Conservation (phyloP, 257 asterid species). For the Ligustrum vulgare region DNA sequence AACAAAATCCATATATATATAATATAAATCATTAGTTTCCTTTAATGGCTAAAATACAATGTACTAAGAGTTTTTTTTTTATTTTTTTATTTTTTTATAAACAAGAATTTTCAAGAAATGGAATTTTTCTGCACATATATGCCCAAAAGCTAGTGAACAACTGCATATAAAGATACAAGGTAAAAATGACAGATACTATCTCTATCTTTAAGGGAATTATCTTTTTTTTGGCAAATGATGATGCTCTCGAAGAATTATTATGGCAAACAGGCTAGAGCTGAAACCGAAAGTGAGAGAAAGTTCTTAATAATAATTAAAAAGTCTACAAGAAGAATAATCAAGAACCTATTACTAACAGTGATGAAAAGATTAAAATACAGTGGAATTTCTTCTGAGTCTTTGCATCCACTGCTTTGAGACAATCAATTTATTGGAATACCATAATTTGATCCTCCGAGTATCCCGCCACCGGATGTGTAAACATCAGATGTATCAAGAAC, state of each 20-base stretch:
- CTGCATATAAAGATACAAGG: constrained; percentile 18
- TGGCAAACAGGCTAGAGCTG: constrained; percentile 26
- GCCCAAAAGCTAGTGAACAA: constrained; percentile 5
- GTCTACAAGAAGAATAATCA: constrained; percentile 16
- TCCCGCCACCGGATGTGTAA: constrained; percentile 42
- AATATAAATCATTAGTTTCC: too few relatives aligned
- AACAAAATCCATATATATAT: background rate
- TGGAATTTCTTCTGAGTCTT: constrained; percentile 7
- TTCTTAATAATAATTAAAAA: constrained; percentile 9
- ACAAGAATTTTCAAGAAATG: background rate
- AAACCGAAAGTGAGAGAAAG: constrained; percentile 17
- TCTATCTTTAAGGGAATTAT: constrained; percentile 11
- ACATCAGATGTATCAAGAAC: constrained; percentile 40
- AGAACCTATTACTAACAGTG: constrained; percentile 19
- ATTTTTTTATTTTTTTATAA: background rate
- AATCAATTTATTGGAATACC: constrained; percentile 49
- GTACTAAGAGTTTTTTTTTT: background rate
- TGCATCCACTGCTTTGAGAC: background rate
- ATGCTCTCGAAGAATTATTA: constrained; percentile 18
- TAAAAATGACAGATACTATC: constrained; percentile 17
- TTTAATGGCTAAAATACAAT: background rate
- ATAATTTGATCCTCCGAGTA: constrained; percentile 59
- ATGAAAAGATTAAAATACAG: background rate
- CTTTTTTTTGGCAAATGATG: constrained; percentile 33
- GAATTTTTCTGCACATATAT: constrained; percentile 21